Conservation (phyloP, 345 rosid genomes). For the Raphanus sativus region DNA sequence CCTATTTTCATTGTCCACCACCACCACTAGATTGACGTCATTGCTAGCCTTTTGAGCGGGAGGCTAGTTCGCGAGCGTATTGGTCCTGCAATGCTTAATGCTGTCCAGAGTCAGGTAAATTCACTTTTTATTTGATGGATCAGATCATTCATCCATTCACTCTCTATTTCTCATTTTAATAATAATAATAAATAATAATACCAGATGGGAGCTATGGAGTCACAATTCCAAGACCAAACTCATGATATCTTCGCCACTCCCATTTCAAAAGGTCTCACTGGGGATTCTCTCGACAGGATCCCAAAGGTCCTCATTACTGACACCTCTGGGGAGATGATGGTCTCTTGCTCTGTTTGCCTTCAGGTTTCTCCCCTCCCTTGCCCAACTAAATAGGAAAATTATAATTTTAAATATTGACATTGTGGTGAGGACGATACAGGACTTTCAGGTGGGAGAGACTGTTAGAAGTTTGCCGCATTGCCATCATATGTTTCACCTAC, state of each 20-base stretch:
- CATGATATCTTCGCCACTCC: constrained; percentile 78
- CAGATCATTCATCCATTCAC: not conserved
- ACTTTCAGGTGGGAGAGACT: constrained; percentile 87
- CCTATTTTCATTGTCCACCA: not conserved
- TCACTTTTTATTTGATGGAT: not conserved
- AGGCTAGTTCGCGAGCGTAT: constrained; percentile 96
- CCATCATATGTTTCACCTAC: constrained; percentile 95
- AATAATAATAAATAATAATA: not conserved
- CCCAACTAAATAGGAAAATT: not conserved
- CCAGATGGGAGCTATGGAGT: constrained; percentile 90
- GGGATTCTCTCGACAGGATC: constrained; percentile 76
- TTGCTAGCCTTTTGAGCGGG: constrained; percentile 91
- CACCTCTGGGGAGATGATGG: constrained; percentile 64
- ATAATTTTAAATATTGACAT: not conserved
- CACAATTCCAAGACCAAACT: constrained; percentile 62
- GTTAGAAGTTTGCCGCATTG: constrained; percentile 95
- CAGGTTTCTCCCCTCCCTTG: constrained; percentile 53
- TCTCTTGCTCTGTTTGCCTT: constrained; percentile 87
- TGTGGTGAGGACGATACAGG: constrained; percentile 49
- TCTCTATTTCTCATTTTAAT: not conserved
- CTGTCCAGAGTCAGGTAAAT: constrained; percentile 80
- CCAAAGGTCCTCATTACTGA: constrained; percentile 57
- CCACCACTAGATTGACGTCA: constrained; percentile 64
- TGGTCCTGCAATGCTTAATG: constrained; percentile 54
- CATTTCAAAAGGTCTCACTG: constrained; percentile 63